Base-by-base conservation (phyloP, 352 stramenopile species). In the Phytophthora sansomeana region DNA sequence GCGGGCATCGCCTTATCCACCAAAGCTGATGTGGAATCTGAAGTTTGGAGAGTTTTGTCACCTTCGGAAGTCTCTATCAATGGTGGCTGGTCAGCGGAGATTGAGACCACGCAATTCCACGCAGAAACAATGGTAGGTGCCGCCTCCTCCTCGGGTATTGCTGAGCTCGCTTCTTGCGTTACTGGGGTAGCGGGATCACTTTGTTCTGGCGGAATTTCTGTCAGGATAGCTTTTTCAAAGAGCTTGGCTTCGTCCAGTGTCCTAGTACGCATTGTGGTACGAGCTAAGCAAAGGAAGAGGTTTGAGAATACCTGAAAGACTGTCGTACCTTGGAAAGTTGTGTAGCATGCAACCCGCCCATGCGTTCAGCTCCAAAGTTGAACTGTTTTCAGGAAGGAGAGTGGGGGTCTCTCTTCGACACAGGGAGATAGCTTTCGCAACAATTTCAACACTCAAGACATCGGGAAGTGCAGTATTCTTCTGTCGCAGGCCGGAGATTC, bases 271-370 rank as follows among this genome's bases (percentile, higher is more conserved):
- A 0, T 29, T 58, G 53, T 4, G 19, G 17, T 38, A 35, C 17
- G 13, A 47, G 1, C 10, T 61, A 26, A 60, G 33, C 21, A 47
- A 16, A 9, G 41, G 2, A 11, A 44, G 17, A 47, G 9, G 17
- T 29, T 29, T 13, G 19, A 47, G 6, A 28, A 47, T 28, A 26
- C 9, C 5, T 28, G n/a, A 7, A 36, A 36, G 19, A 39, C 41
- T 29, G 26, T n/a, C 28, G 5, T 42, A 87, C 78, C 79, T 61
- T 41, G 82, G 82, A 35, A 87, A 91, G 54, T 91, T 88, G 61
- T 83, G 80, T 1, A 91, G 56, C 10, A 89, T 61, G 42, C 74
- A 85, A 6, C 75, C 76, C 36, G 49, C 55, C 30, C 24, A 4
- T 14, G 24, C 7, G 21, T n/a, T 62, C n/a, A 9, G 16, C 41